Base-by-base conservation (phyloP, 2,329 filamentous ascomycete genomes). In the Trichoderma lentiforme region DNA sequence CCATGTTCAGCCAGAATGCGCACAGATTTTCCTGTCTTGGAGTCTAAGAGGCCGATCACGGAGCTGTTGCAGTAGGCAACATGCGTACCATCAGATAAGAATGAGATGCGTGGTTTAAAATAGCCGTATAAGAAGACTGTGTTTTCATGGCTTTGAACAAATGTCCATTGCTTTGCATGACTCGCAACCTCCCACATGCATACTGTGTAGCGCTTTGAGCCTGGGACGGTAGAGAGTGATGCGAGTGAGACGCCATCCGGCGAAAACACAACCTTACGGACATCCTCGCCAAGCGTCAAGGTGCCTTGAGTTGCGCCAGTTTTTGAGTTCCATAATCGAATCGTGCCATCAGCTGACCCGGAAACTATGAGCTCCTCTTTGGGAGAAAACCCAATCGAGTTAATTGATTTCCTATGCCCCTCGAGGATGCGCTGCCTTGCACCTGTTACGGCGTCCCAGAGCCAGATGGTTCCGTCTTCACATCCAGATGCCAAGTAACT, bases 131-230 rank as follows among this genome's bases (percentile, higher is more conserved):
- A 26, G 26, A 5, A 21, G 21, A 21, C 21, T 26, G 26, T 30
- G 34, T 3, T 6, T 3, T 3, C 1, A 15, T 3, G 0, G 2
- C 1, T 6, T 5, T 15, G 3, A 14, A 3, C 6, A 15, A 36
- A 18, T 39, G 14, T 39, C 36, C 36, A 39, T 18, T 39, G 15
- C 6, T 18, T 39, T 18, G 3, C 0, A 4, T 39, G 15, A 15
- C 36, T 51, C 43, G 9, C n/a, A 5, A 51, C 14, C 12, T 21
- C 11, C 43, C 43, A 51, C 43, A 51, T n/a, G 8, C 3, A 24
- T 51, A n/a, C n/a, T n/a, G n/a, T n/a, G n/a, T n/a, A n/a, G n/a
- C n/a, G n/a, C n/a, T n/a, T n/a, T n/a, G n/a, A n/a, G n/a, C n/a
- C n/a, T n/a, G n/a, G n/a, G n/a, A n/a, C n/a, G n/a, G n/a, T n/a